A percentile compares a stretch with the other conserved stretches of the same genome.
These are phyloP conservation scores for Blastobotrys chiropterorum DNA, from an alignment of 805 yeast genomes.

Conservation along the genomic window DNA sequence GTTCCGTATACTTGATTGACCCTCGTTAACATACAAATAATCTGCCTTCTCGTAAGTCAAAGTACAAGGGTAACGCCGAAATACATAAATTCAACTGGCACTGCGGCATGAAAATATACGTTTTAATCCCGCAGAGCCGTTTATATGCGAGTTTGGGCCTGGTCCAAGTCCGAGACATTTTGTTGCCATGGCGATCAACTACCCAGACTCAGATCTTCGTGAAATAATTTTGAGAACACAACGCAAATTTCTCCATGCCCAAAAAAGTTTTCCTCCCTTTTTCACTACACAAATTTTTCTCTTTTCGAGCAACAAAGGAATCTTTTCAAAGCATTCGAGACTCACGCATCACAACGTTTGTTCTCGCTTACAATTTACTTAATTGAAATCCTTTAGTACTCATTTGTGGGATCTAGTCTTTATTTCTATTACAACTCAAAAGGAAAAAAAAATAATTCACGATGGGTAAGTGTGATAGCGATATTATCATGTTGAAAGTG, in stretches of 20 bases:
- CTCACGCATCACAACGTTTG: not conserved
- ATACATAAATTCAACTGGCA: no score
- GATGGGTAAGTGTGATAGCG: constrained; percentile 27
- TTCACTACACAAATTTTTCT: constrained; percentile 6
- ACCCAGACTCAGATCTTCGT: not conserved
- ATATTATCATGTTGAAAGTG: constrained; percentile 15
- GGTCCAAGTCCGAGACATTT: not conserved
- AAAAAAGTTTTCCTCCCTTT: constrained; percentile 10
- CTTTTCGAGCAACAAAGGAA: constrained; percentile 3
- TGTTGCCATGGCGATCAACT: not conserved
- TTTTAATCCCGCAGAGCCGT: no score
- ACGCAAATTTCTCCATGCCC: not conserved
- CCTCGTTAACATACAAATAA: no score
- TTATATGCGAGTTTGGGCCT: no score
- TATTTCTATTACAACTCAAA: not conserved
- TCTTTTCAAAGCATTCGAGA: not conserved
- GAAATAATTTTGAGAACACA: not conserved
- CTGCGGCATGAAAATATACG: no score
- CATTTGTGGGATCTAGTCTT: constrained; percentile 1
- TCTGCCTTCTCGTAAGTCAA: no score
- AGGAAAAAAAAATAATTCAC: constrained; percentile 17
- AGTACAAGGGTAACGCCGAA: no score
- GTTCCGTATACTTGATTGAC: no score
- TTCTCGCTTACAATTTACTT: constrained; percentile 2
- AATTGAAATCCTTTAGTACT: constrained; percentile 1